Conservation (phyloP, 2,329 filamentous ascomycete genomes). For the Cladosporium sp. region DNA sequence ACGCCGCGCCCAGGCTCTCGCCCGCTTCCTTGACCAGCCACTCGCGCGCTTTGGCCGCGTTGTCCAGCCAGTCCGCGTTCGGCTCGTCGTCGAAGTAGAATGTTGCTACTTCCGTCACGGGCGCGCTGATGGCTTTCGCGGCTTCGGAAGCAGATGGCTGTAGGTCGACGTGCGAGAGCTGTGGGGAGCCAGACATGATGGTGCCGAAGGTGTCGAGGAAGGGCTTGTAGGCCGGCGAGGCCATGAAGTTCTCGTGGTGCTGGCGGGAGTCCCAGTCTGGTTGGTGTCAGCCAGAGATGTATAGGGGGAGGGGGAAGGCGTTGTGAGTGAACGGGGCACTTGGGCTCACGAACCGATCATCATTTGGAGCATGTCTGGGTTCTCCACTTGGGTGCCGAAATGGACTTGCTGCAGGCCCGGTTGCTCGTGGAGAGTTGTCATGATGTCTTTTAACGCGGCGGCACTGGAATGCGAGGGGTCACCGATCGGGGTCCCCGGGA, state of each 20-base stretch:
- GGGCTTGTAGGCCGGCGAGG: conserved; percentile 30
- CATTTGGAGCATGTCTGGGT: conserved; percentile 31
- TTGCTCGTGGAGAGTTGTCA: conserved; percentile 31
- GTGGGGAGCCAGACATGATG: conserved; percentile 24
- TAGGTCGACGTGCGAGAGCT: conserved; percentile 33
- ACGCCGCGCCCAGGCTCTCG: conserved; percentile 18
- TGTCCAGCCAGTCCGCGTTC: conserved; percentile 29
- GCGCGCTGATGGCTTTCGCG: conserved; percentile 28
- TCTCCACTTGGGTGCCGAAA: conserved; percentile 37
- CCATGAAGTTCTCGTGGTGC: conserved; percentile 37
- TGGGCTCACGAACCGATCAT: conserved; percentile 33
- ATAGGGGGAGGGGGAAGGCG: background rate
- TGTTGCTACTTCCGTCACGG: conserved; percentile 45
- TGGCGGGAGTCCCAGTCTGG: conserved; percentile 40
- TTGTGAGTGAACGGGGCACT: background rate
- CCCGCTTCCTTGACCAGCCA: conserved; percentile 24
- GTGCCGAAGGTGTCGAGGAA: conserved; percentile 31
- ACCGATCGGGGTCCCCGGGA: conserved; percentile 30
- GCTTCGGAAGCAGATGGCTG: conserved; percentile 15
- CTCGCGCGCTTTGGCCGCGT: conserved; percentile 22
- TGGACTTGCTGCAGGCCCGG: conserved; percentile 32
- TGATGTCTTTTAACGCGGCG: conserved; percentile 27
- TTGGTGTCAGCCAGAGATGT: background rate
- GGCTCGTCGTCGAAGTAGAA: conserved; percentile 38
- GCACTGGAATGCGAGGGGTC: conserved; percentile 25